Base-by-base conservation (phyloP, 345 rosid species). In the Trapa incisa region DNA sequence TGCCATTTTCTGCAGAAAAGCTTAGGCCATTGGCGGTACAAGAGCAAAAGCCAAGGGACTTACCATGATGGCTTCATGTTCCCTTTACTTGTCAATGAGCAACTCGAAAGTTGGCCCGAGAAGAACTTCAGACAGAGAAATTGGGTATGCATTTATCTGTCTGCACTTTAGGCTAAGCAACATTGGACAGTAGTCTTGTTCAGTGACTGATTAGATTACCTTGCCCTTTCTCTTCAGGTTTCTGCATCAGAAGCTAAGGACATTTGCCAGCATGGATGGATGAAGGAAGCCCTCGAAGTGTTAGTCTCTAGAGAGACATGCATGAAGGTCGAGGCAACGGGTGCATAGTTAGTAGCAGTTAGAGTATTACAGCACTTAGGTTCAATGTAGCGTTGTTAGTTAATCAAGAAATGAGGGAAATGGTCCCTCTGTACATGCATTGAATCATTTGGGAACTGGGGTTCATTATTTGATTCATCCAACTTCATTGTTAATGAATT, bases 31-130 rank as follows among this genome's bases (percentile, higher is more conserved):
- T 86, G 91, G 91, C 76, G 48, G 52, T 86, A 81, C 75, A 80
- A 78, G 82, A 86, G 87, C 81, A 83, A 72, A 56, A 70, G 79
- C 41, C 76, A 77, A 41, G 83, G 81, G 67, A 66, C 79, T 2
- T 66, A 47, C 43, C 76, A 86, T 65, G 86, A 83, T 71, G 91
- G 91, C 8, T 82, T 77, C 73, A 78, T 86, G 87, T 86, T 86
- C 68, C 84, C 91, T 65, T 67, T 86, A 45, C 83, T 48, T 47
- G 87, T 86, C 36, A 47, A 69, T 17, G 72, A 80, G 65, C 76
- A 78, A 72, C 76, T 86, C 52, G 85, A 78, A 3, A 53, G 53
- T 37, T 86, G 91, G 91, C 91, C 91, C 0, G 91, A 86, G 85
- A 77, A 79, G 70, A 73, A 79, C 64, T 35, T 77, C 64, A 81